A percentile compares a stretch with the other conserved stretches of the same genome.
Evolutionary conservation across 257 asterid genomes (phyloP).

Genomic region (Knoxia roxburghii): DNA sequence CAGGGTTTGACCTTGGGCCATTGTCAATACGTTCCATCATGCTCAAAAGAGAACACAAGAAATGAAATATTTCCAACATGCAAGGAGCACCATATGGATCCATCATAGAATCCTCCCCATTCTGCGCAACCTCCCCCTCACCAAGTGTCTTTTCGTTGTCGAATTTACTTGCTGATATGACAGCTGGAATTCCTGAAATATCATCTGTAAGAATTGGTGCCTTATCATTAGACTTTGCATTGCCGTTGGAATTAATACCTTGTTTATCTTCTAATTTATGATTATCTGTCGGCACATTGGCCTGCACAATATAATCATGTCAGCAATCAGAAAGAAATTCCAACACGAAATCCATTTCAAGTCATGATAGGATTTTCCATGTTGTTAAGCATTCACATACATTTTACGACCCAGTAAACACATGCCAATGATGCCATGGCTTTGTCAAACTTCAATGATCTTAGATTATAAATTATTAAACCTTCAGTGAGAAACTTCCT

Average conservation of each 20-base stretch:
- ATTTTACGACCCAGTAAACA: neutral
- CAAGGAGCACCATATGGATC: conserved; percentile 93
- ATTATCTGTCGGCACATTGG: conserved; percentile 24
- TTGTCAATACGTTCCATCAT: conserved; percentile 70
- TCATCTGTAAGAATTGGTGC: conserved; percentile 11
- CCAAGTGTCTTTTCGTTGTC: conserved; percentile 27
- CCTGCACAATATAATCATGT: conserved; percentile 30
- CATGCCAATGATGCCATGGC: neutral
- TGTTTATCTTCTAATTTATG: conserved; percentile 31
- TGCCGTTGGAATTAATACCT: conserved; percentile 30
- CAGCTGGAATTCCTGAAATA: conserved; percentile 16
- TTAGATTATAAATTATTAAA: neutral
- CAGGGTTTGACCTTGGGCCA: conserved; percentile 66
- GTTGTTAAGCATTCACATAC: neutral
- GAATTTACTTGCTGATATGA: conserved; percentile 6
- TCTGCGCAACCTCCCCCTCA: conserved; percentile 28
- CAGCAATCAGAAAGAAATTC: conserved; percentile 7
- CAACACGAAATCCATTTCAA: neutral
- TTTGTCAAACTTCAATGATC: conserved; percentile 6
- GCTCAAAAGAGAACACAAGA: conserved; percentile 82
- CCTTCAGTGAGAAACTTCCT: neutral
- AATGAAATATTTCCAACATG: conserved; percentile 85
- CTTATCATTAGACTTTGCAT: conserved; percentile 34
- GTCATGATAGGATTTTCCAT: no score
- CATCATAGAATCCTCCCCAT: conserved; percentile 44